These are phyloP conservation scores for Tylopilus vinaceipallidus DNA, from an alignment of 768 basidiomycete genomes.

Conservation along the genomic window DNA sequence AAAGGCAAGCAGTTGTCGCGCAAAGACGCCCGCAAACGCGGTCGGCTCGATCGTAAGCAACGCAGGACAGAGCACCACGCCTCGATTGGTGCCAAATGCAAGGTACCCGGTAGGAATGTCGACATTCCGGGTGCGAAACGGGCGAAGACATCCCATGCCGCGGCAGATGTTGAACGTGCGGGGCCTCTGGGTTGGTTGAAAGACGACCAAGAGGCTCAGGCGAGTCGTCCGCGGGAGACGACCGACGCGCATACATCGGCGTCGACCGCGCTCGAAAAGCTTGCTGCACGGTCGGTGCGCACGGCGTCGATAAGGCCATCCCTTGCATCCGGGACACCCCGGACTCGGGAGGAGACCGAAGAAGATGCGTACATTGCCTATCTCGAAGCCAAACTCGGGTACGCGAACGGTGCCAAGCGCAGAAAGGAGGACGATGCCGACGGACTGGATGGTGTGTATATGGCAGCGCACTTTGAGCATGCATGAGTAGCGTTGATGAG, in stretches of 20 bases:
- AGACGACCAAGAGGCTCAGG: neutral
- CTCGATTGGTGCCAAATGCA: constrained; percentile 32
- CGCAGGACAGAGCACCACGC: constrained; percentile 63
- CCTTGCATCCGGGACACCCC: constrained; percentile 15
- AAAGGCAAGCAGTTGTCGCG: constrained; percentile 36
- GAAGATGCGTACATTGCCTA: constrained; percentile 88
- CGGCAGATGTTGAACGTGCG: constrained; percentile 2
- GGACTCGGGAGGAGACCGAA: constrained; percentile 47
- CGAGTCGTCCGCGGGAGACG: neutral
- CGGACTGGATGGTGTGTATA: constrained; percentile 73
- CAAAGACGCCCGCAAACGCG: constrained; percentile 65
- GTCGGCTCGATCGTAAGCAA: constrained; percentile 56
- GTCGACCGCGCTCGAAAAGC: constrained; percentile 36
- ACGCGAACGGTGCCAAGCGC: constrained; percentile 42
- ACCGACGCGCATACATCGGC: neutral
- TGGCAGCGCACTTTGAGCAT: too few relatives aligned
- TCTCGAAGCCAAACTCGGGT: constrained; percentile 75
- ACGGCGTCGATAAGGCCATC: neutral
- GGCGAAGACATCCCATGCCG: constrained; percentile 42
- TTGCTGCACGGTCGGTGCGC: constrained; percentile 20
- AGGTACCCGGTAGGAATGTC: constrained; percentile 39
- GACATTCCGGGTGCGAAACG: constrained; percentile 41
- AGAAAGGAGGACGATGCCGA: constrained; percentile 59
- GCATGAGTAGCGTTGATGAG: too few relatives aligned
- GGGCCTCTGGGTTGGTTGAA: neutral